phyloP scores from a whole-genome alignment of 768 basidiomycete species.

The Tulasnella sp. region DNA sequence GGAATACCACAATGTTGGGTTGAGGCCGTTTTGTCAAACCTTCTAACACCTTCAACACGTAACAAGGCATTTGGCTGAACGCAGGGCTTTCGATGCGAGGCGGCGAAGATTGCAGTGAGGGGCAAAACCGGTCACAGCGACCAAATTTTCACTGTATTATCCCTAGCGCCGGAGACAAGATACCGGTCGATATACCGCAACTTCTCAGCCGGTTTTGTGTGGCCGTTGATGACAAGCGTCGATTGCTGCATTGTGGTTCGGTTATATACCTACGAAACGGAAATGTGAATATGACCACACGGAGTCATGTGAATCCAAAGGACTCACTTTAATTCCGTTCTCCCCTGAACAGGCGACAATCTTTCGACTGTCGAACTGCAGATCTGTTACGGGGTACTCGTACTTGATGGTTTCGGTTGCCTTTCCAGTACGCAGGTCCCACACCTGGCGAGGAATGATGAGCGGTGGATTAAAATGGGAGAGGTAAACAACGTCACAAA shows the following conservation, averaged over 20 bases:
- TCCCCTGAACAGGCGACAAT: conserved; percentile 87
- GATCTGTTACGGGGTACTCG: conserved; percentile 76
- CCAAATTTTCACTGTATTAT: conserved; percentile 84
- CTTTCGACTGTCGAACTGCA: conserved; percentile 93
- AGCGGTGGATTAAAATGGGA: neutral
- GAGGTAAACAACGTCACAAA: conserved; percentile 29
- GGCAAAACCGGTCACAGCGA: conserved; percentile 48
- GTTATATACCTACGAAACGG: conserved; percentile 63
- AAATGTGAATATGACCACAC: neutral
- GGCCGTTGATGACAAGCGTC: conserved; percentile 79
- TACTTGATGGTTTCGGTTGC: conserved; percentile 82
- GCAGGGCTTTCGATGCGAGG: no score
- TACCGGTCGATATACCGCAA: conserved; percentile 96
- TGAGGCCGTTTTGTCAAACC: no score
- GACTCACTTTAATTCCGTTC: conserved; percentile 73
- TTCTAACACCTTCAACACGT: no score
- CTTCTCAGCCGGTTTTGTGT: conserved; percentile 74
- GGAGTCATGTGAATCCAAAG: neutral
- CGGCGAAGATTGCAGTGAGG: no score
- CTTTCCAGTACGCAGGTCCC: conserved; percentile 88
- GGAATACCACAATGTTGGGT: no score
- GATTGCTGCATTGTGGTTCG: conserved; percentile 86
- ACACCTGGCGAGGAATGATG: conserved; percentile 45
- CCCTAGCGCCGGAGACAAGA: conserved; percentile 79
- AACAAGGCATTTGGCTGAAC: no score